Evolutionary conservation across 352 stramenopile species (phyloP), one percentile per base, ranked within the genome.

Genomic region (Nothophytophthora sp.): DNA sequence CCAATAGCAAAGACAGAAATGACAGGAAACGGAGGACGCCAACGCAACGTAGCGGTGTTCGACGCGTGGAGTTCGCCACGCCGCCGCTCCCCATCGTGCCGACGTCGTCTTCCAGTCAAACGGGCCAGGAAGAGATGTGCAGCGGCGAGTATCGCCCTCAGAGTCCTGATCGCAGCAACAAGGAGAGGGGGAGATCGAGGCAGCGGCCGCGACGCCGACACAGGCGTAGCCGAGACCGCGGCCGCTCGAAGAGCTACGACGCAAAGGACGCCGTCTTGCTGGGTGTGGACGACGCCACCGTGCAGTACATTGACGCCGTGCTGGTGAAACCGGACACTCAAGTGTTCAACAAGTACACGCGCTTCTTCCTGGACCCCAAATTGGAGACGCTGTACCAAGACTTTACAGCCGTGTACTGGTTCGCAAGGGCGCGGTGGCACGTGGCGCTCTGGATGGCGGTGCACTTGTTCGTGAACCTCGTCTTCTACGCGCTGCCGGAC

Each of bases 351-450:
- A 75, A 70, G 48, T 90, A 89, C 53, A 91, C 82, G 16, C 63
- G 80, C 3, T 90, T 81, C 66, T 95, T 95, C 55, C 51, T 90
- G 27, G 82, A 95, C 57, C 50, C 46, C 9, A 77, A 81, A 18
- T 63, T 95, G 16, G 85, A 95, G 62, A 63, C 62, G 18, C 30
- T 92, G 33, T 95, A 95, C 52, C 85, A 95, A 48, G 77, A 92
- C 65, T 95, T 91, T 65, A 92, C 82, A 33, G 75, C 81, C 4
- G 66, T 88, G 41, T 83, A 90, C 63, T 93, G 85, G 85, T 93
- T 93, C 25, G 43, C 57, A 16, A 81, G 82, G 34, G 85, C 85
- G 38, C 81, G 82, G 19, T 88, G 72, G 64, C 80, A 92, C 46
- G 71, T 95, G 10, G 44, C 68, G 30, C 55, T 92, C 11, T 86